Base-by-base conservation (phyloP, 768 basidiomycete genomes). In the Tephrocybe rancida region DNA sequence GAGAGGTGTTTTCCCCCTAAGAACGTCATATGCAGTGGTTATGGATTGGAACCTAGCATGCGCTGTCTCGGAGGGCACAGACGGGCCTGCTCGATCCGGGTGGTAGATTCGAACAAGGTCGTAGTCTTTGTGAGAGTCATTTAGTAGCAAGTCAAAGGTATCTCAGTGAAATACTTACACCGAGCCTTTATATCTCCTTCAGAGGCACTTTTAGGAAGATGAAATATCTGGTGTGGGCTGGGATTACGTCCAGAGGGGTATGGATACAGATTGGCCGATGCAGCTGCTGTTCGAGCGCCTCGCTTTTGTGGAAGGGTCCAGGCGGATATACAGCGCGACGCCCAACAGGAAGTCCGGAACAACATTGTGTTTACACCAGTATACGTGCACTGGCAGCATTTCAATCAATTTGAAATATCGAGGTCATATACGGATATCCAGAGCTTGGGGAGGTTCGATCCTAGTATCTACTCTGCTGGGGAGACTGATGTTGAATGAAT, bases 61-160 rank as follows among this genome's bases (percentile, higher is more conserved):
- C 3, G 82, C 81, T 2, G 76, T 64, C 14, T 81, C 79, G 0
- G 80, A 61, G 6, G 84, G 68, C 11, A 78, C 37, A 11, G 67
- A 62, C 10, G 64, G 48, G 52, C 69, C 68, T 21, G 75, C 72
- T 37, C 86, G 86, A 66, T 92, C 89, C 2, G 89, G 89, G 65
- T 92, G 89, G 67, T 91, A 89, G 52, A 89, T 76, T 35, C 85
- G 78, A 27, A 91, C 90, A 41, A 92, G 87, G 57, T 90, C 89
- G 62, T 84, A 89, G 67, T 91, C 89, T 92, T 58, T 7, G 18
- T 14, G 25, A 13, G 48, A 29, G 30, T 24, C n/a, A n/a, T n/a
- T n/a, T n/a, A n/a, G n/a, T 57, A 58, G 50, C n/a, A 48, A 44
- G 44, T 39, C 16, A 44, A 29, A 16, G 30, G 29, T 41, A 34